phyloP scores from a whole-genome alignment of 1,139 yeast species.

The Blastobotrys proliferans region DNA sequence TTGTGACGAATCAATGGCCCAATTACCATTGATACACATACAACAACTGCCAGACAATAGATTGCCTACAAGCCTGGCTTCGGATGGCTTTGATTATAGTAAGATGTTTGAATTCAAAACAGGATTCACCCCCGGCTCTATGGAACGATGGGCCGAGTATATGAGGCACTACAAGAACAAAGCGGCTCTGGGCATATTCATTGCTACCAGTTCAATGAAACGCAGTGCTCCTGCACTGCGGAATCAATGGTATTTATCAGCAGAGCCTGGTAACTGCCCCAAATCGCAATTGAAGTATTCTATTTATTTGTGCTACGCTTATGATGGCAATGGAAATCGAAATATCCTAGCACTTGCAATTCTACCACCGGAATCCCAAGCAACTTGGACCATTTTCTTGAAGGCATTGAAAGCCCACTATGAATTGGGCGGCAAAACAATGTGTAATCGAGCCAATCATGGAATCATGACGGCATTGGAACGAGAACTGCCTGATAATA shows the following conservation, averaged over 20 bases:
- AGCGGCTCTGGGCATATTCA: constrained; percentile 5
- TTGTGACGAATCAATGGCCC: too few species aligned
- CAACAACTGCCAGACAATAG: not conserved
- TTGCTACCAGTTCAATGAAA: constrained; percentile 6
- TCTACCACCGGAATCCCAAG: not conserved
- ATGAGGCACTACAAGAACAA: too few species aligned
- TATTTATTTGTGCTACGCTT: not conserved
- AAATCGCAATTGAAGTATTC: not conserved
- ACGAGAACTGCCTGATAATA: constrained; percentile 1
- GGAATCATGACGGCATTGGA: constrained; percentile 1
- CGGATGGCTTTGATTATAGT: not conserved
- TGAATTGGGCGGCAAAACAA: not conserved
- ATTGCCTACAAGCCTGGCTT: not conserved
- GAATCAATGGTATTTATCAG: constrained; percentile 6
- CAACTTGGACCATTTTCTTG: constrained; percentile 6
- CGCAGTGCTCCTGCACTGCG: not conserved
- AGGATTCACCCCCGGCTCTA: not conserved
- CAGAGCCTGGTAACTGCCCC: not conserved
- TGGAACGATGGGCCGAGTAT: not conserved
- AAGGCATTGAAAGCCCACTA: constrained; percentile 4
- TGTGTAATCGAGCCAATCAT: not conserved
- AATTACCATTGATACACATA: too few species aligned
- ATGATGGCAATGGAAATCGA: constrained; percentile 1
- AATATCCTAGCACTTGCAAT: constrained; percentile 3
- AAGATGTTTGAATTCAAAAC: not conserved